Conservation (phyloP, 345 rosid species). For the Atalantia buxifolia region DNA sequence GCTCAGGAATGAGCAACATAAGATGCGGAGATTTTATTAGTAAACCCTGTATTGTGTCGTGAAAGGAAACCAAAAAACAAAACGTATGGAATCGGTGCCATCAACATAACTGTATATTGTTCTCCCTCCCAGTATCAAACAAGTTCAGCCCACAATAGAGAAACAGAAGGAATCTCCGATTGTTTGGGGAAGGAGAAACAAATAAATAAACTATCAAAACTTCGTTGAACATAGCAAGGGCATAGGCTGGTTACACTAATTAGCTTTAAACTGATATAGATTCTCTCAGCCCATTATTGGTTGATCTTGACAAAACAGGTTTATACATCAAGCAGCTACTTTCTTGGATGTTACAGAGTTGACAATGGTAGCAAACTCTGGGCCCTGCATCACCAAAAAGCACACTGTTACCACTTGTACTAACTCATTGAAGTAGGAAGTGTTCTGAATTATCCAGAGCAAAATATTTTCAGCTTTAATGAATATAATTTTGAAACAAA, state of each 20-base stretch:
- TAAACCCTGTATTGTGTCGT: not conserved
- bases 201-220: constrained; percentile 1
- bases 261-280: constrained; percentile 13
- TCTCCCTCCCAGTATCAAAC: not conserved
- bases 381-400: constrained; percentile 57
- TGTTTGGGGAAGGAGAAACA: not conserved
- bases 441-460: not conserved
- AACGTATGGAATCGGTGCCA: not conserved
- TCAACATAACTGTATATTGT: not conserved
- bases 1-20: not conserved
- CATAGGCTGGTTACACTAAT: not conserved
- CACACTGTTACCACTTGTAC: constrained; percentile 1
- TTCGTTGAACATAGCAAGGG: not conserved
- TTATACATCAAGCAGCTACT: constrained; percentile 65
- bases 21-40: not conserved
- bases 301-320: not conserved
- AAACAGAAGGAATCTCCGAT: not conserved
- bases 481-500: not conserved
- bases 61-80: not conserved
- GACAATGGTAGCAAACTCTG: constrained; percentile 90
- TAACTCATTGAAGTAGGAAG: not conserved
- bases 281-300: constrained; percentile 10
- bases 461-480: not conserved
- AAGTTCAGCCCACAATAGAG: not conserved
- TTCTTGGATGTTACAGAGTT: constrained; percentile 87